Percentiles rank a stretch among this genome's conserved stretches.
Evolutionary conservation across 768 basidiomycete genomes (phyloP).

Genomic region (Hypsizygus marmoreus): DNA sequence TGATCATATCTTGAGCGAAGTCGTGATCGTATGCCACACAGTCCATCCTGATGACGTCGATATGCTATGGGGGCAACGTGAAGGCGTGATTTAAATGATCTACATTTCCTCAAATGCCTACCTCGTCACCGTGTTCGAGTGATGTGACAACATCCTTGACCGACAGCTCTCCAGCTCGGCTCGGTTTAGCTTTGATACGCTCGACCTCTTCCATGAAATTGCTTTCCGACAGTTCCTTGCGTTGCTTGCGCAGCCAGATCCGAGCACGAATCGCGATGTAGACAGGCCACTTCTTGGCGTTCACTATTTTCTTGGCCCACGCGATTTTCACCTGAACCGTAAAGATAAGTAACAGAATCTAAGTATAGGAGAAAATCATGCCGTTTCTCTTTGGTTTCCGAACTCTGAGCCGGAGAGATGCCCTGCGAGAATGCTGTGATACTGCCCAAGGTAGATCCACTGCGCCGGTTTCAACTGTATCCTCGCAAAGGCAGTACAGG

Average conservation of each 20-base stretch:
- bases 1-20: not conserved
- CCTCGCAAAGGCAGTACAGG: constrained; percentile 22
- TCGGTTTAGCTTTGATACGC: not conserved
- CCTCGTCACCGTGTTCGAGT: constrained; percentile 12
- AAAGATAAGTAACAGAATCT: not conserved
- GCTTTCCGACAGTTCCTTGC: not conserved
- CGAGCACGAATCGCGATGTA: constrained; percentile 27
- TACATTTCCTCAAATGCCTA: too few relatives aligned
- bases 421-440: constrained; percentile 20
- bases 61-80: not conserved
- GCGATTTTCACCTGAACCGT: constrained; percentile 14
- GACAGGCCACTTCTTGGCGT: constrained; percentile 11
- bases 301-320: constrained; percentile 20
- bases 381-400: constrained; percentile 10
- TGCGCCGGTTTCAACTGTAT: constrained; percentile 4
- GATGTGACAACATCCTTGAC: constrained; percentile 4
- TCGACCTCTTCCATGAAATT: not conserved
- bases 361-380: not conserved
- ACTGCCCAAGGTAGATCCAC: constrained; percentile 29
- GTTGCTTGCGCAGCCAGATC: constrained; percentile 23
- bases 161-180: not conserved
- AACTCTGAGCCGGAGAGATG: constrained; percentile 21
- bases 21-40: constrained; percentile 7
- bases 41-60: constrained; percentile 7
- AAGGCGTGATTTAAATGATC: not conserved